Conservation (phyloP, 768 basidiomycete species). For the Clavaria fumosa region DNA sequence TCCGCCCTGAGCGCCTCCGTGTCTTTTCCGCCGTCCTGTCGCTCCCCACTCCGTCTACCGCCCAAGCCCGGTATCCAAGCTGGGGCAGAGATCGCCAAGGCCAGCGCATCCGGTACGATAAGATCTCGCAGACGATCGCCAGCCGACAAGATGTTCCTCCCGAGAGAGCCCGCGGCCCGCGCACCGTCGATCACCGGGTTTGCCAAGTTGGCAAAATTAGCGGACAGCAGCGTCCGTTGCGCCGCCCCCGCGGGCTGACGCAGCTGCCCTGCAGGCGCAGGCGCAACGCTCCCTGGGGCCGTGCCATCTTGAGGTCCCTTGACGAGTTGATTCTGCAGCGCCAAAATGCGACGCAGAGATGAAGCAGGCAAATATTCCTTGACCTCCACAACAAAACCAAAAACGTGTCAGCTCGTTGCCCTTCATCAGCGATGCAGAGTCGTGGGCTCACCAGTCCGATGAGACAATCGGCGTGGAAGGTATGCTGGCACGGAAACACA, state of each 20-base stretch:
- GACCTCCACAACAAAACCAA: constrained; percentile 39
- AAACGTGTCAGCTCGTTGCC: too few species aligned
- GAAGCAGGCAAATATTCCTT: constrained; percentile 82
- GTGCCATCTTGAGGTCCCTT: constrained; percentile 26
- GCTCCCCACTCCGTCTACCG: constrained; percentile 31
- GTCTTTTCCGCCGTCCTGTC: constrained; percentile 41
- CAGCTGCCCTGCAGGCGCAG: constrained; percentile 23
- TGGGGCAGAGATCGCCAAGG: constrained; percentile 64
- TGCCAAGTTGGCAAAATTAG: constrained; percentile 44
- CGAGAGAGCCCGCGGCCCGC: constrained; percentile 50
- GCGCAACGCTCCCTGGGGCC: constrained; percentile 17
- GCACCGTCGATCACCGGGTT: constrained; percentile 46
- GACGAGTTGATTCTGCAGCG: constrained; percentile 74
- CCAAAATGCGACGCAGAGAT: constrained; percentile 69
- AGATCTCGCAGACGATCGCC: constrained; percentile 84
- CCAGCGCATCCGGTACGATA: constrained; percentile 88
- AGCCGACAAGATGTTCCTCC: constrained; percentile 71
- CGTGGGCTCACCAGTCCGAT: constrained; percentile 85
- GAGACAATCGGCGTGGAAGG: constrained; percentile 95
- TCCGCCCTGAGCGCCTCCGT: constrained; percentile 64
- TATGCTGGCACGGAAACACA: constrained; percentile 95
- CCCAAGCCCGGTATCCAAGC: constrained; percentile 64
- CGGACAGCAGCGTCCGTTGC: constrained; percentile 57
- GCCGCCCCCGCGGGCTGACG: too few species aligned
- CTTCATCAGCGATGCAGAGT: too few species aligned